Percentiles rank a stretch among this genome's conserved stretches.
Conservation (phyloP, 192 early-diverging fungal species). For the Cladochytrium replicatum region DNA sequence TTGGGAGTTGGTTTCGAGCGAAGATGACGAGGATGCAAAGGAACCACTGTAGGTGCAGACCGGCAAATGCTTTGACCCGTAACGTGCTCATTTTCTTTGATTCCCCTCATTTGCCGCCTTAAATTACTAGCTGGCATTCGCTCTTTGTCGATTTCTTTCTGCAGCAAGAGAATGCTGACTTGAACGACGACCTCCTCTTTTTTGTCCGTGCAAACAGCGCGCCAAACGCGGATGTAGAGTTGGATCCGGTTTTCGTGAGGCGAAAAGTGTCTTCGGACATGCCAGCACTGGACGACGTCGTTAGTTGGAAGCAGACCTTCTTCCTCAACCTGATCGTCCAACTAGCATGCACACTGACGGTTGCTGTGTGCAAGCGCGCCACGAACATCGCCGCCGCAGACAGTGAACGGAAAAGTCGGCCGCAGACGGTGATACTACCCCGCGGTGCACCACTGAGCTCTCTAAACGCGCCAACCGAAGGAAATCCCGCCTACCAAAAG, state of each 20-base stretch:
- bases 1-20: too few species aligned
- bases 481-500: too few species aligned
- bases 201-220: conserved; percentile 54
- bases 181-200: conserved; percentile 76
- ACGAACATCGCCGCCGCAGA: conserved; percentile 6
- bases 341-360: conserved; percentile 81
- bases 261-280: conserved; percentile 56
- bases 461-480: conserved; percentile 1
- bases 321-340: conserved; percentile 86
- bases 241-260: conserved; percentile 76
- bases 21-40: too few species aligned
- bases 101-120: too few species aligned
- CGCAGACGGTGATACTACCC: background rate
- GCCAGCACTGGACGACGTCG: conserved; percentile 57
- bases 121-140: too few species aligned
- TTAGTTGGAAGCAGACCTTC: conserved; percentile 89
- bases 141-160: conserved; percentile 67
- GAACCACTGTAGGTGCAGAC: too few species aligned
- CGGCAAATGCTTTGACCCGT: too few species aligned
- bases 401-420: background rate
- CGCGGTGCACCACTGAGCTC: background rate
- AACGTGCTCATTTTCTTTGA: too few species aligned
- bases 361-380: conserved; percentile 67
- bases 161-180: conserved; percentile 49
- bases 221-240: conserved; percentile 23